A percentile compares a stretch with the other conserved stretches of the same genome.
phyloP scores from a whole-genome alignment of 106 monocot genomes.

The Allium cepa region DNA sequence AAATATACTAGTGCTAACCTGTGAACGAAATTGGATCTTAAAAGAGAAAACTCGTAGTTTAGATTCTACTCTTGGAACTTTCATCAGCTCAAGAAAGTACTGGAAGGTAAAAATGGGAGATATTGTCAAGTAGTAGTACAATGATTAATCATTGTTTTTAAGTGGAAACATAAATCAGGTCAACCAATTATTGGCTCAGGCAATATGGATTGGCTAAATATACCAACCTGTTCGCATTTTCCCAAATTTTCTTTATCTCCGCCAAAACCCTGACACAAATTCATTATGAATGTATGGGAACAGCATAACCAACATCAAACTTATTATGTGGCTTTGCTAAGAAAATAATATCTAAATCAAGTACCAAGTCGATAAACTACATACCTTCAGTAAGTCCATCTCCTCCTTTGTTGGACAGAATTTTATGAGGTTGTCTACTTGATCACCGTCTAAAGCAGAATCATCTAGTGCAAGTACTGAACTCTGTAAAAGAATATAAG shows the following conservation, averaged over 20 bases:
- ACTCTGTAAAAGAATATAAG: conserved; percentile 29
- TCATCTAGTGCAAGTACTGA: conserved; percentile 87
- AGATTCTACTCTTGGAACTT: conserved; percentile 88
- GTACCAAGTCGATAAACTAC: too few species aligned
- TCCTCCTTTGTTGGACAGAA: conserved; percentile 94
- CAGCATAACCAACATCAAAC: background rate
- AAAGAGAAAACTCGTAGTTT: conserved; percentile 90
- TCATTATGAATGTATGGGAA: conserved; percentile 5
- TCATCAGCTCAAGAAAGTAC: conserved; percentile 96
- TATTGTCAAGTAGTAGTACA: conserved; percentile 2
- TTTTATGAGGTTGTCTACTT: conserved; percentile 94
- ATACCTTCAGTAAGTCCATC: conserved; percentile 85
- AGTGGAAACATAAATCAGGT: background rate
- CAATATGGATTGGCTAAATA: background rate
- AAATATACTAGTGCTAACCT: conserved; percentile 29
- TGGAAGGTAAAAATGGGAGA: conserved; percentile 15
- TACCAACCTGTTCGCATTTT: conserved; percentile 87
- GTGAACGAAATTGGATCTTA: conserved; percentile 82
- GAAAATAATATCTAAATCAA: background rate
- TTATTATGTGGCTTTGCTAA: background rate
- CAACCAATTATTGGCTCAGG: background rate
- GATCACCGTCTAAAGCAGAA: conserved; percentile 80
- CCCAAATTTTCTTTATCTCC: conserved; percentile 86
- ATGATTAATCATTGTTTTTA: background rate
- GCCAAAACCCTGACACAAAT: conserved; percentile 40